Evolutionary conservation across 1,284 basidiomycete genomes (phyloP).

Genomic region (Bjerkandera adusta): DNA sequence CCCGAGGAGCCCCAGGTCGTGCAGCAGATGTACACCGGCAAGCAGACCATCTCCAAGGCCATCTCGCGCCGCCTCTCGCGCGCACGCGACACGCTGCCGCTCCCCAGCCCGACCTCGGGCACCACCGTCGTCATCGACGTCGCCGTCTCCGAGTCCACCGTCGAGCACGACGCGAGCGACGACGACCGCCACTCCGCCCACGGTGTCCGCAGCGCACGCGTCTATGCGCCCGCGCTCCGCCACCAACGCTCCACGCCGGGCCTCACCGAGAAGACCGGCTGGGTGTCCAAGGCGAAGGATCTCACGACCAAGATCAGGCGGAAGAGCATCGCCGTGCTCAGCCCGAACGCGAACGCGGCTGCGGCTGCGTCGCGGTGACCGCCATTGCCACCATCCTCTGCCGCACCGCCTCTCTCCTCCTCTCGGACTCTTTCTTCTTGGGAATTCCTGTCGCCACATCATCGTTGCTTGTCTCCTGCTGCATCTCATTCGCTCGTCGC

Average conservation of each 20-base stretch:
- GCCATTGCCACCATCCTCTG: no score
- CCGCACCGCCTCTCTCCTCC: no score
- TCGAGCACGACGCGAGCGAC: conserved; percentile 32
- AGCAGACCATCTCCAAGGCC: conserved; percentile 47
- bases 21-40: conserved; percentile 54
- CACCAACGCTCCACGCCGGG: conserved; percentile 40
- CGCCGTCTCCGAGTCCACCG: conserved; percentile 57
- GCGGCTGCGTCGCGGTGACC: no score
- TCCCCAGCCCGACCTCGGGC: conserved; percentile 21
- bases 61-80: conserved; percentile 54
- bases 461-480: no score
- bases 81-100: conserved; percentile 38
- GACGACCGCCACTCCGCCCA: conserved; percentile 23
- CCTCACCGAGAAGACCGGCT: conserved; percentile 29
- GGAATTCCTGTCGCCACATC: no score
- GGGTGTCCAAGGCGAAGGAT: conserved; percentile 48
- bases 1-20: conserved; percentile 52
- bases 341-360: no score
- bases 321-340: conserved; percentile 35
- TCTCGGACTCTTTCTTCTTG: no score
- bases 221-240: conserved; percentile 27
- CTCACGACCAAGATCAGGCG: conserved; percentile 49
- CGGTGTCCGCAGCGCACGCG: conserved; percentile 6
- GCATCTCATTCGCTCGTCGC: no score
- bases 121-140: conserved; percentile 48